Evolutionary conservation across 2,329 filamentous ascomycete species (phyloP).

Genomic region (Fusarium nelsonii): DNA sequence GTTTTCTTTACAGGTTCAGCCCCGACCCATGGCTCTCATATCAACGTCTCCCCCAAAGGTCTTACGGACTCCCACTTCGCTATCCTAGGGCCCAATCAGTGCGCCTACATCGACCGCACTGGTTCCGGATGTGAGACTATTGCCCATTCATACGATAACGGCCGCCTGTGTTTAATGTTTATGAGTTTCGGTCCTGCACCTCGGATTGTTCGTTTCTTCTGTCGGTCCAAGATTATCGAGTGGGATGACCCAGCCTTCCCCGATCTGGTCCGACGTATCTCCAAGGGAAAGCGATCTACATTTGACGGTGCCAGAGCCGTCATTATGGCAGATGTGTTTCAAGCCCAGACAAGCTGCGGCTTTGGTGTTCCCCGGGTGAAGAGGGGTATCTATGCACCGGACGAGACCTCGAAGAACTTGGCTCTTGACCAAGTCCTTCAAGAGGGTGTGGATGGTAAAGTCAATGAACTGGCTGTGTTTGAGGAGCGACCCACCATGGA

Average conservation of each 20-base stretch:
- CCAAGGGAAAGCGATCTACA: conserved; percentile 52
- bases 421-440: conserved; percentile 46
- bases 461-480: conserved; percentile 58
- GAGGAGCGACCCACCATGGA: conserved; percentile 68
- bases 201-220: conserved; percentile 74
- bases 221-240: conserved; percentile 70
- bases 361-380: conserved; percentile 70
- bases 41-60: conserved; percentile 84
- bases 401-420: conserved; percentile 32
- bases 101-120: conserved; percentile 79
- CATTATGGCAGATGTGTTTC: conserved; percentile 71
- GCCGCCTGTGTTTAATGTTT: conserved; percentile 80
- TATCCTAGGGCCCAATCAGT: conserved; percentile 68
- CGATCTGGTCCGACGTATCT: conserved; percentile 59
- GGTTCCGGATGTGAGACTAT: conserved; percentile 84
- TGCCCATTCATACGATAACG: conserved; percentile 81
- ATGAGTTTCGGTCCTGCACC: conserved; percentile 71
- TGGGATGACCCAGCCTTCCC: conserved; percentile 65
- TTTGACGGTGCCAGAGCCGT: conserved; percentile 69
- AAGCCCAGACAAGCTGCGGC: conserved; percentile 76
- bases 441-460: conserved; percentile 42
- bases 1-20: conserved; percentile 83
- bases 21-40: conserved; percentile 73
- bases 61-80: conserved; percentile 72
- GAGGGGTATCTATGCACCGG: conserved; percentile 54